Evolutionary conservation across 345 rosid species (phyloP), one percentile per base, ranked within the genome.

Genomic region (Punica granatum): DNA sequence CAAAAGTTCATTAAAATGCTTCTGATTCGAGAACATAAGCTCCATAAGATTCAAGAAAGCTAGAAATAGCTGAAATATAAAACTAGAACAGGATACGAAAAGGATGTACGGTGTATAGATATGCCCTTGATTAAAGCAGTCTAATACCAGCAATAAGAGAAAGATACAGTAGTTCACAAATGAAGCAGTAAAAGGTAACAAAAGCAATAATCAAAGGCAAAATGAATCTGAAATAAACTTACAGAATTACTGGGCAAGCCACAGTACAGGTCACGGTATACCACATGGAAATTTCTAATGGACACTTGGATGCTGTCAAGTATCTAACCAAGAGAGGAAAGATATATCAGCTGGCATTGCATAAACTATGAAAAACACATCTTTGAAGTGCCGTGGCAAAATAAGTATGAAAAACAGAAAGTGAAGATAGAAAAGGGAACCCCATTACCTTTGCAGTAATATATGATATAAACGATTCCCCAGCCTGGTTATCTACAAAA

Each of bases 241-340:
- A 92, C 98, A 4, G 77, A 77, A 78, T 79, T 76, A 66, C 74
- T 66, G 67, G 77, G 83, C 73, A 69, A 68, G 70, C 82, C 85
- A 63, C 74, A 74, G 19, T 39, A 58, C 46, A 39, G 37, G 60
- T 67, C 70, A 18, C 46, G 65, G 81, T 90, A 92, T 48, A 78
- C 74, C 37, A 90, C 64, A 81, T 90, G 91, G 60, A 92, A 87
- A 77, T 85, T 88, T 81, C 76, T 85, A 72, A 88, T 84, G 63
- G 93, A 92, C 54, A 92, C 77, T 75, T 90, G 89, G 72, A 92
- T 90, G 78, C 85, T 84, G 79, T 90, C 97, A 71, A 92, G 88
- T 80, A 88, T 80, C 98, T 92, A 14, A 67, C 35, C 51, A 68
- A 44, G 56, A 53, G 73, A 59, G 19, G 68, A 21, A 30, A 9